phyloP scores from a whole-genome alignment of 192 early-diverging fungal species.

The Linderina pennispora region DNA sequence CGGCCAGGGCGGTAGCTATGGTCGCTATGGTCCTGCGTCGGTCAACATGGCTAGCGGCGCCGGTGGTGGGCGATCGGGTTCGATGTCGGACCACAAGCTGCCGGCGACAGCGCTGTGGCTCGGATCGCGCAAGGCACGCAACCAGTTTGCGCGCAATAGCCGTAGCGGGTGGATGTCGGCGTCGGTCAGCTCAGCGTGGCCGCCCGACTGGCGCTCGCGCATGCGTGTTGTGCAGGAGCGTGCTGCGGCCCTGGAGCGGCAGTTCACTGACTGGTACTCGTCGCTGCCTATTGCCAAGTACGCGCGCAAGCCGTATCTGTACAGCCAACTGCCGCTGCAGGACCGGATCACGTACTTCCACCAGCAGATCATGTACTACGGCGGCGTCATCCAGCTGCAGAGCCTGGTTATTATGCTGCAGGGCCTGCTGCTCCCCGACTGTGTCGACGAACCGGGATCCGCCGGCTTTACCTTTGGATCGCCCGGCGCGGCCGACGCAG shows the following conservation, averaged over 20 bases:
- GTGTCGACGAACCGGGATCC: conserved; percentile 16
- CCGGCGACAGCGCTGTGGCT: conserved; percentile 26
- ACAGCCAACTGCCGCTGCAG: conserved; percentile 37
- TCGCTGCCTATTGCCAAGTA: conserved; percentile 31
- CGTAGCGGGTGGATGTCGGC: conserved; percentile 19
- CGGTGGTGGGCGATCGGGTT: background rate
- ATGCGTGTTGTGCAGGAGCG: conserved; percentile 40
- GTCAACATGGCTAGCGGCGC: no score
- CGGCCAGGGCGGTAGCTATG: background rate
- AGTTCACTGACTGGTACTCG: conserved; percentile 40
- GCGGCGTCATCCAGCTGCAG: conserved; percentile 40
- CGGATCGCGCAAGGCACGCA: conserved; percentile 10
- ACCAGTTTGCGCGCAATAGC: conserved; percentile 7
- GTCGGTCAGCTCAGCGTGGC: conserved; percentile 23
- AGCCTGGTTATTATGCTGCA: conserved; percentile 32
- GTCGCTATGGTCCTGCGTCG: conserved; percentile 4
- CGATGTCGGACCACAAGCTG: background rate
- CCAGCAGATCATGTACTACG: conserved; percentile 42
- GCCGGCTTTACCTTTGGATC: background rate
- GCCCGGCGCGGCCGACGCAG: background rate
- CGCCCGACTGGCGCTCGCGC: conserved; percentile 44
- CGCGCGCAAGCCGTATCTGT: conserved; percentile 26
- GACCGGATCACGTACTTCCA: conserved; percentile 43
- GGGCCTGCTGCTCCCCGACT: conserved; percentile 32
- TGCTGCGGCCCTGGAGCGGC: conserved; percentile 21